Percentiles rank a stretch among this genome's conserved stretches.
Evolutionary conservation across 306 rosid genomes (phyloP).

Genomic region (Castanea crenata): DNA sequence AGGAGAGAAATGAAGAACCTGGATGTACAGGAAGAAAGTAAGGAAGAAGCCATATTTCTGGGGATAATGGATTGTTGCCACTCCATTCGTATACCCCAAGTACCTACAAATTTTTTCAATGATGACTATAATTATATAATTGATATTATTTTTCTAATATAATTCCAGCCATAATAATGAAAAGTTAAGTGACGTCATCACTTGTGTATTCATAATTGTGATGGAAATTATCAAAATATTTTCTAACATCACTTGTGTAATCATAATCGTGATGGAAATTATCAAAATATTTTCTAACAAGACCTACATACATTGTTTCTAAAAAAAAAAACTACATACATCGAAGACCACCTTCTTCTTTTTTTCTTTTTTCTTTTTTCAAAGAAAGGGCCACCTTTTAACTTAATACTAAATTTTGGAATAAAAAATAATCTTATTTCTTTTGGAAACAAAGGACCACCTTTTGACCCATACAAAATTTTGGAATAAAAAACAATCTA

Average conservation of each 20-base stretch:
- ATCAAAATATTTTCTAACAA: background rate
- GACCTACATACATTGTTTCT: background rate
- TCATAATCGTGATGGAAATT: background rate
- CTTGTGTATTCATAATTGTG: background rate
- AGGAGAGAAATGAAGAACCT: conserved; percentile 23
- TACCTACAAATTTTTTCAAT: conserved; percentile 28
- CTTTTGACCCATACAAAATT: background rate
- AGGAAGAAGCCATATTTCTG: conserved; percentile 74
- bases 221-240: background rate
- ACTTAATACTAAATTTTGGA: no score
- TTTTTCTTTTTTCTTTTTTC: no score
- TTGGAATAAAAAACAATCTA: no score
- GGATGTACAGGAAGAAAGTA: conserved; percentile 64
- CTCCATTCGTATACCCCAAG: conserved; percentile 81
- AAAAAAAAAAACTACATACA: background rate
- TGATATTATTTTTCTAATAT: background rate
- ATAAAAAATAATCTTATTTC: no score
- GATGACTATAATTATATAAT: background rate
- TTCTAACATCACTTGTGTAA: background rate
- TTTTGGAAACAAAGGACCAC: no score
- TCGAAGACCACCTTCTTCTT: background rate
- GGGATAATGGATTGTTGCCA: conserved; percentile 63
- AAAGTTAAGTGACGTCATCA: background rate
- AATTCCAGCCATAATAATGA: background rate
- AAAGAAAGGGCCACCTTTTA: no score